Evolutionary conservation across 2,329 filamentous ascomycete species (phyloP), one percentile per base, ranked within the genome.

Genomic region (Teratosphaeria epicoccoides): DNA sequence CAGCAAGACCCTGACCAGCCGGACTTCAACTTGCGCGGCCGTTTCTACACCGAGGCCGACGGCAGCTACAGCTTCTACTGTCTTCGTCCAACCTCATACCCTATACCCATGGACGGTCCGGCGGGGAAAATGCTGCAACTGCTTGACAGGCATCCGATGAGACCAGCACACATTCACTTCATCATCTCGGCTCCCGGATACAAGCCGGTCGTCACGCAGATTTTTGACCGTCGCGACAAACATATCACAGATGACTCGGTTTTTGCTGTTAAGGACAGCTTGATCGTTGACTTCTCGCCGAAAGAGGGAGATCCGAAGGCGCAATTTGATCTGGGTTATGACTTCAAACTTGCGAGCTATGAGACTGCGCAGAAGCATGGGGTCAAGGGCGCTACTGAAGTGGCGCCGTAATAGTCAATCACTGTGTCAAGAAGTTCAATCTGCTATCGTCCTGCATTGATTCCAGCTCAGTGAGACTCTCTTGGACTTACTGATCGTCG

Each of bases 21-120:
- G 6, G 85, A 89, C 52, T 81, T 82, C 69, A 90, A 90, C 65
- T 74, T 90, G 22, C 78, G 86, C 3, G 87, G 87, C 5, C 80
- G 81, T 45, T 88, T 89, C 64, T 76, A 72, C 48, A 88, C 85
- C 1, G 82, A 84, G 55, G 71, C 71, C 5, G 71, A 83, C 20
- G 85, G 86, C 1, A 71, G 73, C 14, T 89, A 86, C 65, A 54
- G 62, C 45, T 71, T 72, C 55, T 72, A 73, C 59, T 72, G 70
- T 57, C 57, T 72, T 46, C 62, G 64, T 40, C 63, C 69, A 47
- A 75, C 68, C 10, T 66, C 73, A 20, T 82, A 78, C 59, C 78
- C 74, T 0, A 74, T 80, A 46, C 76, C 78, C 0, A 69, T 70
- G 56, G 79, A 83, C 65, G 78, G 61, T 0, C 80, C 80, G 2